phyloP scores from a whole-genome alignment of 495 filamentous ascomycete genomes.

The Apodospora peruviana region DNA sequence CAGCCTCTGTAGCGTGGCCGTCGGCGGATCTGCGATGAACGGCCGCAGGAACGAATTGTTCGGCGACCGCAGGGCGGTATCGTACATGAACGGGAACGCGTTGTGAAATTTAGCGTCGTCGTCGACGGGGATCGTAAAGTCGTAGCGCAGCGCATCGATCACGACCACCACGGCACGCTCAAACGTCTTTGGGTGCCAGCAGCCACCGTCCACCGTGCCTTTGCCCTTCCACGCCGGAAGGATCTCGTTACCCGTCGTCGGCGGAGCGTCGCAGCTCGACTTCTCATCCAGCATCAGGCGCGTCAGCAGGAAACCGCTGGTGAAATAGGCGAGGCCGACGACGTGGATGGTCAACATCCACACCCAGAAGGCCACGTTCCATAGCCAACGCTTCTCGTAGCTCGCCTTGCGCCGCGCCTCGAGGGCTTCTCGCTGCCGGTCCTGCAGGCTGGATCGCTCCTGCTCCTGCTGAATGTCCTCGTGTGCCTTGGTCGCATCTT shows the following conservation, averaged over 20 bases:
- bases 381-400: conserved; percentile 40
- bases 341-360: conserved; percentile 64
- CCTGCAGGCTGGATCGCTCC: conserved; percentile 16
- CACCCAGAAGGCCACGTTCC: conserved; percentile 46
- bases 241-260: conserved; percentile 27
- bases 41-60: conserved; percentile 82
- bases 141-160: conserved; percentile 91
- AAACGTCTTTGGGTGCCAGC: conserved; percentile 94
- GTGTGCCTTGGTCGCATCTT: conserved; percentile 16
- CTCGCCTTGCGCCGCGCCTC: conserved; percentile 34
- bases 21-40: conserved; percentile 96
- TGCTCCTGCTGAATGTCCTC: conserved; percentile 5
- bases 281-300: conserved; percentile 83
- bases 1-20: conserved; percentile 82
- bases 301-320: conserved; percentile 93
- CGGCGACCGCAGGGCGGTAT: conserved; percentile 66
- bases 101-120: conserved; percentile 68
- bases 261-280: conserved; percentile 72
- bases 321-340: conserved; percentile 85
- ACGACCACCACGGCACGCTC: conserved; percentile 86
- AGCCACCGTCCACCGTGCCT: conserved; percentile 59
- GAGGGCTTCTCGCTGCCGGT: conserved; percentile 31
- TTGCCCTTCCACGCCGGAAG: conserved; percentile 35
- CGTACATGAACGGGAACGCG: conserved; percentile 77
- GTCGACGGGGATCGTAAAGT: conserved; percentile 83